A percentile compares a stretch with the other conserved stretches of the same genome.
Conservation (phyloP, 768 basidiomycete species). For the Lactarius sp. region DNA sequence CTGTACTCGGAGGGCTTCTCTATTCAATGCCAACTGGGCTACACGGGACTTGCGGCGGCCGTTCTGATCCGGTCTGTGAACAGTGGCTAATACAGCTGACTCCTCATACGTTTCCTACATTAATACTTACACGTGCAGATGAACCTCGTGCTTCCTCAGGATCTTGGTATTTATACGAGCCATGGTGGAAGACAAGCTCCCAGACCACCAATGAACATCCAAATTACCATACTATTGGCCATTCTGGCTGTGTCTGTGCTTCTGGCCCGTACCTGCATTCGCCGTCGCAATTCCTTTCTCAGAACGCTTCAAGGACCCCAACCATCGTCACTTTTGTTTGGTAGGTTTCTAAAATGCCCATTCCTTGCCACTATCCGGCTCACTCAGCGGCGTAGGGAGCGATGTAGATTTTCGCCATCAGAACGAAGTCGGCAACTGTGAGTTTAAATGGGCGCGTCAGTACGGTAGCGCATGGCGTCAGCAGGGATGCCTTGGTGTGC, state of each 20-base stretch:
- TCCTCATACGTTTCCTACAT: neutral
- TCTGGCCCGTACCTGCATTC: neutral
- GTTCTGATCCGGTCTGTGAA: neutral
- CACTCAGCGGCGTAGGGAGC: neutral
- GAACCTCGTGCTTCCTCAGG: neutral
- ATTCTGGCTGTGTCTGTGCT: neutral
- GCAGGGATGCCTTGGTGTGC: no score
- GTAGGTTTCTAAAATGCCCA: neutral
- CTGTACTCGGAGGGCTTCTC: neutral
- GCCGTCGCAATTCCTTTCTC: neutral
- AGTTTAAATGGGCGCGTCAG: no score
- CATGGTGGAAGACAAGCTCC: no score
- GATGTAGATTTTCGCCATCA: neutral
- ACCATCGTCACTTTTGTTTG: neutral
- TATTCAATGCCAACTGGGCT: neutral
- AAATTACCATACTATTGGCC: no score
- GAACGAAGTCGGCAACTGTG: constrained; percentile 25
- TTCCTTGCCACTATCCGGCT: constrained; percentile 24
- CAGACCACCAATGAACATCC: no score
- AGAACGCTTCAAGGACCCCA: neutral
- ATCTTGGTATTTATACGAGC: no score
- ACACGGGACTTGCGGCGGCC: neutral
- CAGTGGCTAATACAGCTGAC: neutral
- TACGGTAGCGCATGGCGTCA: no score
- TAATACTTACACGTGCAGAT: neutral